Evolutionary conservation across 371 early-diverging fungal genomes (phyloP).

Genomic region (Rhizopus stolonifer): DNA sequence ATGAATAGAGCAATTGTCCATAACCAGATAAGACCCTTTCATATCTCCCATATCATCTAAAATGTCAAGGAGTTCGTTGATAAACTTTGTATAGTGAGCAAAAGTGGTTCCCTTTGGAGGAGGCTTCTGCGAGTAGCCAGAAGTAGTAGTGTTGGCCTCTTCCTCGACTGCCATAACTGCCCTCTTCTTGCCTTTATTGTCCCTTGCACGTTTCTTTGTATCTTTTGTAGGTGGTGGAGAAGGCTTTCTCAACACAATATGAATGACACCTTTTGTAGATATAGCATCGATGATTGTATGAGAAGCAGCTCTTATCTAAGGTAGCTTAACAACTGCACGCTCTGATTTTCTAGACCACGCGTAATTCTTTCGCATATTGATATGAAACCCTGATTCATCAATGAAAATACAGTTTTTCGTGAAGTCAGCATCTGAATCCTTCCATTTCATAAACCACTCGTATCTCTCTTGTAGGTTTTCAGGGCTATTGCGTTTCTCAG

Average conservation of each 20-base stretch:
- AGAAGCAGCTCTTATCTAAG: conserved; percentile 15
- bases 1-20: conserved; percentile 12
- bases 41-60: conserved; percentile 13
- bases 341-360: conserved; percentile 13
- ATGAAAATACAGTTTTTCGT: conserved; percentile 16
- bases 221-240: conserved; percentile 11
- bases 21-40: conserved; percentile 13
- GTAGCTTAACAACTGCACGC: conserved; percentile 13
- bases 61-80: conserved; percentile 7
- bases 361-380: conserved; percentile 16
- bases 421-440: conserved; percentile 10
- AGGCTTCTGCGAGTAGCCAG: conserved; percentile 2
- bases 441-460: conserved; percentile 9
- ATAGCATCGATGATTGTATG: conserved; percentile 16
- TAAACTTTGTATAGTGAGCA: conserved; percentile 11
- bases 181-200: conserved; percentile 19
- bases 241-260: conserved; percentile 13
- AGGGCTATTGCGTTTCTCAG: conserved; percentile 11
- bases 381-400: conserved; percentile 12
- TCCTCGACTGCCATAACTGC: neutral
- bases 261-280: conserved; percentile 8
- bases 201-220: conserved; percentile 11
- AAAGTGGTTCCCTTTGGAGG: neutral
- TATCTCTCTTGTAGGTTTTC: conserved; percentile 11
- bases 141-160: conserved; percentile 7